Conservation (phyloP, 257 asterid species). For the Gynochthodes officinalis region DNA sequence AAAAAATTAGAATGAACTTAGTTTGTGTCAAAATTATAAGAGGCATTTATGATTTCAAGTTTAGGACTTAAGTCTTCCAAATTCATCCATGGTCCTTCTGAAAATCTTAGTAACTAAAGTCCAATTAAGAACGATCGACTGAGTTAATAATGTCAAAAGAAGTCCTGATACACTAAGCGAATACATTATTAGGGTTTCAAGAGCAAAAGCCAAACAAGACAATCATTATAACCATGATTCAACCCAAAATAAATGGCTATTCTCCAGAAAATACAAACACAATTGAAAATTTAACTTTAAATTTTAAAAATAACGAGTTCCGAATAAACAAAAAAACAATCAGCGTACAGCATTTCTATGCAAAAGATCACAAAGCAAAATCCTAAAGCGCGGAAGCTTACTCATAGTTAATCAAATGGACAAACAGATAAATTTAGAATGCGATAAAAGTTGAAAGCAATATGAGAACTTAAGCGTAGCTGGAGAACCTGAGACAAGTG, state of each 20-base stretch:
- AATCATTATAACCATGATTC: not conserved
- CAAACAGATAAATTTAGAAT: not conserved
- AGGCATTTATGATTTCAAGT: not conserved
- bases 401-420: not conserved
- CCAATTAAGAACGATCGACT: not conserved
- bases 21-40: not conserved
- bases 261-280: no score
- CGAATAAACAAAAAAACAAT: not conserved
- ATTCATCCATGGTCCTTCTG: not conserved
- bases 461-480: not conserved
- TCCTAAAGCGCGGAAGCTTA: not conserved
- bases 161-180: not conserved
- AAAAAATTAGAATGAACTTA: not conserved
- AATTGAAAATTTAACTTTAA: not conserved
- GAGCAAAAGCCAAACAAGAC: not conserved
- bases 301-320: not conserved
- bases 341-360: not conserved
- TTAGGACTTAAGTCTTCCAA: not conserved
- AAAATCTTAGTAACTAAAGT: not conserved
- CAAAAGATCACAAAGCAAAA: not conserved
- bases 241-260: not conserved
- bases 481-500: conserved; percentile 75
- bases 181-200: not conserved
- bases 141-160: not conserved
- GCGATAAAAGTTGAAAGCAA: not conserved